Percentiles rank a stretch among this genome's conserved stretches.
phyloP scores from a whole-genome alignment of 805 yeast species.

The Candida piceae region DNA sequence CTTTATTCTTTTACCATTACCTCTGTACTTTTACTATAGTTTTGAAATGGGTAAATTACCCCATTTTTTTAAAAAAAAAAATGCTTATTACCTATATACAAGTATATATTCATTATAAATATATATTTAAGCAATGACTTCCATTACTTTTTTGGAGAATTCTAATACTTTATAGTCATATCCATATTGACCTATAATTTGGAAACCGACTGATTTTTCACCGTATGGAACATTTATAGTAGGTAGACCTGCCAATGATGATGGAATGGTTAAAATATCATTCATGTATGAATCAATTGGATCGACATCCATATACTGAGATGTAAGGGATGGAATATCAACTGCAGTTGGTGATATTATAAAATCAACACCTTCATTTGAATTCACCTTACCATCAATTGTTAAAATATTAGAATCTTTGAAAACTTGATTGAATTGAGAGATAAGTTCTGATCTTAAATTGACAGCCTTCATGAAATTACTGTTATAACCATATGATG shows the following conservation, averaged over 20 bases:
- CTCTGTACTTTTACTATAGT: too few species aligned
- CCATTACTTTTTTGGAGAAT: conserved; percentile 15
- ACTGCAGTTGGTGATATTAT: conserved; percentile 69
- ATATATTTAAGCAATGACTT: conserved; percentile 1
- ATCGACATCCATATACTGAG: conserved; percentile 12
- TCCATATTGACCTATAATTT: conserved; percentile 82
- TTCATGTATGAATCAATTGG: conserved; percentile 65
- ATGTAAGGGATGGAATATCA: conserved; percentile 42
- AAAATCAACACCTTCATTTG: conserved; percentile 56
- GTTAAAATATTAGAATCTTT: conserved; percentile 39
- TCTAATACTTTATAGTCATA: conserved; percentile 63
- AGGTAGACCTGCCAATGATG: conserved; percentile 89
- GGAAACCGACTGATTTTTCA: conserved; percentile 57
- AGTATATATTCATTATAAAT: too few species aligned
- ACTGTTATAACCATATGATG: conserved; percentile 65
- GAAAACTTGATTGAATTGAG: conserved; percentile 66
- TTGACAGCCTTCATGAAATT: conserved; percentile 74
- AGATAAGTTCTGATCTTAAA: conserved; percentile 53
- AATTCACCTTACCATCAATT: conserved; percentile 12
- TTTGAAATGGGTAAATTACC: too few species aligned
- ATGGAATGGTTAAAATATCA: conserved; percentile 85
- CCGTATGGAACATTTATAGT: conserved; percentile 69
- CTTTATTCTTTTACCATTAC: too few species aligned
- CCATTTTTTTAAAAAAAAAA: too few species aligned
- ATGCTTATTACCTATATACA: too few species aligned